phyloP scores from a whole-genome alignment of 768 basidiomycete genomes.

The Phaeolepiota aurea region DNA sequence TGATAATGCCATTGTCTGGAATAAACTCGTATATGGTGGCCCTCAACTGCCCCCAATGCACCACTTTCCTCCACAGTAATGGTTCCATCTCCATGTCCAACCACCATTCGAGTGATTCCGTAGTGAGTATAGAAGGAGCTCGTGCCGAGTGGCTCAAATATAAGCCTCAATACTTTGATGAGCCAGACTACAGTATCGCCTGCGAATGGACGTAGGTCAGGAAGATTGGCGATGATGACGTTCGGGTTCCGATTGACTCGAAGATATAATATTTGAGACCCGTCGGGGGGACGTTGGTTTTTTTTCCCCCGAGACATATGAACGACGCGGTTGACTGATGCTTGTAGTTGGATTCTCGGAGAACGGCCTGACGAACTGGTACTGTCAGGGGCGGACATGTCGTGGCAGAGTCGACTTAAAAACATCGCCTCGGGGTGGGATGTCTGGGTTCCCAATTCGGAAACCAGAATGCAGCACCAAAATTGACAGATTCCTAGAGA shows the following conservation, averaged over 20 bases:
- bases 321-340: background rate
- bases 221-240: constrained; percentile 7
- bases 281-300: background rate
- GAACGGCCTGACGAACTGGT: background rate
- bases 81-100: constrained; percentile 10
- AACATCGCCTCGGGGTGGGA: too few relatives aligned
- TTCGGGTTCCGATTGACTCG: constrained; percentile 9
- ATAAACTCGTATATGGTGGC: constrained; percentile 10
- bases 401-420: too few relatives aligned
- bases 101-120: constrained; percentile 10
- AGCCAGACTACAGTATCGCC: constrained; percentile 12
- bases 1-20: constrained; percentile 7
- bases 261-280: constrained; percentile 7
- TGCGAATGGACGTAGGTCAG: constrained; percentile 7
- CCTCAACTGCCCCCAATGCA: constrained; percentile 8
- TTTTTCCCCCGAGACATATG: background rate
- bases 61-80: constrained; percentile 6
- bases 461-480: too few relatives aligned
- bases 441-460: too few relatives aligned
- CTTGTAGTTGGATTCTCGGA: background rate
- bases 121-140: constrained; percentile 14
- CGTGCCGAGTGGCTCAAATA: constrained; percentile 12
- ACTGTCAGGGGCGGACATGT: too few relatives aligned
- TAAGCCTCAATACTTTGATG: constrained; percentile 8
- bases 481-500: too few relatives aligned